phyloP scores from a whole-genome alignment of 108 stramenopile species.

The Chaetoceros tenuissimus region DNA sequence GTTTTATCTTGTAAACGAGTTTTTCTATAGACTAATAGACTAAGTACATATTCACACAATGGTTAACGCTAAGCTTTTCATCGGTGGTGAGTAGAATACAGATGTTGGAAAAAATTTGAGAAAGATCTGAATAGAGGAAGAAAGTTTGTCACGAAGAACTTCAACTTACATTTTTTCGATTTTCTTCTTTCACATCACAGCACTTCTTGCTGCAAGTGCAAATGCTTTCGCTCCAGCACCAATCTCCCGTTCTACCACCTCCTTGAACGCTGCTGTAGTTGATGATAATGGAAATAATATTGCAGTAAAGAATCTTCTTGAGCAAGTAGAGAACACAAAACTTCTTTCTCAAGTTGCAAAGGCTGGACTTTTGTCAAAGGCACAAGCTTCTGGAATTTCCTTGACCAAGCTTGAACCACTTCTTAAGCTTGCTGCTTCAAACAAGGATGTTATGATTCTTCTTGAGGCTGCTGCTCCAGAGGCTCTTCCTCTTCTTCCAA shows the following conservation, averaged over 20 bases:
- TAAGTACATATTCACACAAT: too few species aligned
- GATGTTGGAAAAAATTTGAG: too few species aligned
- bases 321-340: slow-evolving; percentile 40
- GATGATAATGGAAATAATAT: slow-evolving; percentile 78
- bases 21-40: too few species aligned
- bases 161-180: too few species aligned
- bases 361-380: slow-evolving; percentile 77
- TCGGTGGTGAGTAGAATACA: too few species aligned
- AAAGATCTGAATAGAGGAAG: too few species aligned
- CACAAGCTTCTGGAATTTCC: slow-evolving; percentile 65
- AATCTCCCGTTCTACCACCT: slow-evolving; percentile 24
- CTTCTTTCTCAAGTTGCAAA: slow-evolving; percentile 73
- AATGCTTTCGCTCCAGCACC: slow-evolving; percentile 60
- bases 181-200: slow-evolving; percentile 17
- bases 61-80: too few species aligned
- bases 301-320: slow-evolving; percentile 66
- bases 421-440: slow-evolving; percentile 51
- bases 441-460: slow-evolving; percentile 69
- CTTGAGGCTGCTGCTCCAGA: slow-evolving; percentile 83
- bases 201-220: slow-evolving; percentile 45
- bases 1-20: too few species aligned
- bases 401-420: slow-evolving; percentile 80
- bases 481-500: slow-evolving; percentile 71
- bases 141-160: too few species aligned
- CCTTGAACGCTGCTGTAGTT: slow-evolving; percentile 39